Base-by-base conservation (phyloP, 768 basidiomycete species). In the Suillus decipiens region DNA sequence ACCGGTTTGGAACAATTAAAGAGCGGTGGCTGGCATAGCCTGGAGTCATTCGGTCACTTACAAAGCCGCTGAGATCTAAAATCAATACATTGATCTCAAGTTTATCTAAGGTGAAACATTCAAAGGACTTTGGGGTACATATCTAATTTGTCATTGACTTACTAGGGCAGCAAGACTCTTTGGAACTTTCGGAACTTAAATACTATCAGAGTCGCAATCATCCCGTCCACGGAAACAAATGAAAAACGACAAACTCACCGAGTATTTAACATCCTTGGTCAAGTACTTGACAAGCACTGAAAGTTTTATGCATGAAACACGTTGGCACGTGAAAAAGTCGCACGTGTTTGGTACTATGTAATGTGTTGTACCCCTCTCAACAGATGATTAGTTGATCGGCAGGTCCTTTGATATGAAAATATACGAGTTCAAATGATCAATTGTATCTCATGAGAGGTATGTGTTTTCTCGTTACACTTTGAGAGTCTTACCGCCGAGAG, bases 1-100 rank as follows among this genome's bases (percentile, higher is more conserved):
- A 56, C 55, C 36, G 28, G 55, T 39, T 56, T 56, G 24, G 37
- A 28, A 39, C 19, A 57, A 57, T 28, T 57, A 39, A 41, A 57
- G 41, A 14, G 55, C 36, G 9, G 37, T 17, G 36, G 56, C 56
- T 57, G 56, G 39, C 56, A 41, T 57, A 57, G 19, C 5, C 33
- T 53, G 51, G 33, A 34, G 33, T n/a, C 24, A 55, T 37, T 33
- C 14, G 15, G 8, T 15, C 12, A n/a, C 34, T 24, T 3, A 28
- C 14, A 56, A 28, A 8, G 55, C 56, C 56, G 56, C 56, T 57
- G 56, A 57, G 56, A 41, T 57, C 37, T 31, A 57, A 57, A 47
- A 57, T 41, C 56, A 51, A 51, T 33, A 33, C 9, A 33, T 17
- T 53, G 19, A 53, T 53, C 45, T 47, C 5, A 6, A n/a, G 45